Evolutionary conservation across 2,329 filamentous ascomycete species (phyloP), one percentile per base, ranked within the genome.

Genomic region (Graphilbum sp.): DNA sequence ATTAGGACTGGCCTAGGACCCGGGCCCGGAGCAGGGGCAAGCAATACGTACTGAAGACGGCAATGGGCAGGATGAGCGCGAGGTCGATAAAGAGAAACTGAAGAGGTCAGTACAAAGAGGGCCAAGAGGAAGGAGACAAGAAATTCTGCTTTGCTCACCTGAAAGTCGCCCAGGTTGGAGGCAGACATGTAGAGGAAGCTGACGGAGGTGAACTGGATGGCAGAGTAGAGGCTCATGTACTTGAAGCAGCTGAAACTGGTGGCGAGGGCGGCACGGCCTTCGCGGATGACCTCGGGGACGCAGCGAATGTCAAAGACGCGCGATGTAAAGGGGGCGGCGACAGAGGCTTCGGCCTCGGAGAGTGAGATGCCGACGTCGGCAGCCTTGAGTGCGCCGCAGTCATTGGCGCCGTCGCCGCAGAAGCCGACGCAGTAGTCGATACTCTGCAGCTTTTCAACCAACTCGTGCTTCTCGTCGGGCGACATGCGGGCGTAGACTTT

Each of bases 171-270:
- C 6, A 98, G 65, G 53, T 98, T 98, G 9, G 84, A 93, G 11
- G 82, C 92, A 8, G 78, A 86, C 7, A 86, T 83, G 57, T 98
- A 98, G 15, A 98, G 69, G 54, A 98, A 95, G 67, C 82, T 93
- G 52, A 98, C 92, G 1, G 84, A 85, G 8, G 85, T 93, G 63
- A 98, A 98, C 57, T 98, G 90, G 47, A 98, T 98, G n/a, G 90
- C 88, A 3, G 87, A 96, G 63, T 98, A 98, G 46, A 98, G 61
- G 50, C 83, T 92, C 92, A 98, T 98, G 60, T 93, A 98, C 63
- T 96, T 98, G 70, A 98, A 98, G 63, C 90, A 98, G 62, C 84
- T 92, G 63, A 98, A 98, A 58, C 86, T 94, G 12, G 90, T 98
- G n/a, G 96, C 87, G 25, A 98, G 69, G 25, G 92, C 84, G 17